Evolutionary conservation across 2,329 filamentous ascomycete species (phyloP).

Genomic region (Fusarium mexicanum): DNA sequence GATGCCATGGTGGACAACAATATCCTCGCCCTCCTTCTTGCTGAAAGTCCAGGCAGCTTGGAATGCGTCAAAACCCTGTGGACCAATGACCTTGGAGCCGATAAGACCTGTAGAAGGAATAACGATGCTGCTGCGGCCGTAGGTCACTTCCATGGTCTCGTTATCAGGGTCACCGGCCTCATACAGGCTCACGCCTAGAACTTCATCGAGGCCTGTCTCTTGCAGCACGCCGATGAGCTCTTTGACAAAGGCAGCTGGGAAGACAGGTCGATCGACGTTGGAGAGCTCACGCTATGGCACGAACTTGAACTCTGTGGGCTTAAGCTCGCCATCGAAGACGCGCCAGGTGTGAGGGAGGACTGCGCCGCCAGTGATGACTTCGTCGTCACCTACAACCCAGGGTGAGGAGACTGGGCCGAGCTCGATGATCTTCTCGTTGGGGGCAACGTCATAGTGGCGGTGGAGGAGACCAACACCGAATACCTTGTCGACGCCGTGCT

Average conservation of each 20-base stretch:
- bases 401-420: neutral
- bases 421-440: neutral
- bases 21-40: neutral
- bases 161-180: neutral
- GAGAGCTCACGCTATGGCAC: neutral
- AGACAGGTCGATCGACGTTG: neutral
- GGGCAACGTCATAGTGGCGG: neutral
- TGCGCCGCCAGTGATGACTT: neutral
- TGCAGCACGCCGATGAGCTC: neutral
- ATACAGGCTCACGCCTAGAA: neutral
- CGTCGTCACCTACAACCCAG: neutral
- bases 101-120: neutral
- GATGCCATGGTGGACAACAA: neutral
- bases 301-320: neutral
- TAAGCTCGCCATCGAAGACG: neutral
- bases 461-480: neutral
- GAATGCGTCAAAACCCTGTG: neutral
- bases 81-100: neutral
- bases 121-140: neutral
- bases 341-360: neutral
- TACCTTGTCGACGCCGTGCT: neutral
- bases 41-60: neutral
- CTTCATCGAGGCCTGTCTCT: neutral
- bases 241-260: neutral
- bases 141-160: neutral